A percentile compares a stretch with the other conserved stretches of the same genome.
Evolutionary conservation across 371 early-diverging fungal genomes (phyloP).

Genomic region (Choanephora cucurbitarum): DNA sequence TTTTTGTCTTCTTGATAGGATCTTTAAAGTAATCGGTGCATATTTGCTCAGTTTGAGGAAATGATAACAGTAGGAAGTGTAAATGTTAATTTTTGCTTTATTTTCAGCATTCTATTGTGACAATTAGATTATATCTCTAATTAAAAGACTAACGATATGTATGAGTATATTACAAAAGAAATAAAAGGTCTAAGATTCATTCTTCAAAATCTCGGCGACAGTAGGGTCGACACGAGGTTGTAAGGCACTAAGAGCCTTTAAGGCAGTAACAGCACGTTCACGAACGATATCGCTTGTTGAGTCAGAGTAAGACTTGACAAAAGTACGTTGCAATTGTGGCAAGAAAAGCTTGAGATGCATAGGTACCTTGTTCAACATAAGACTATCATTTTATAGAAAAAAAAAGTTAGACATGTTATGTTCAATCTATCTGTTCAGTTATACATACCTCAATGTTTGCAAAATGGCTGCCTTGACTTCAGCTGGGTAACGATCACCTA

Average conservation of each 20-base stretch:
- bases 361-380: slow-evolving; percentile 81
- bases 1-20: too few species aligned
- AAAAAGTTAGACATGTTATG: slow-evolving; percentile 7
- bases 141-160: neutral
- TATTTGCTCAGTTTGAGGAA: too few species aligned
- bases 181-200: slow-evolving; percentile 15
- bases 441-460: slow-evolving; percentile 68
- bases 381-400: slow-evolving; percentile 30
- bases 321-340: slow-evolving; percentile 97
- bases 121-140: neutral
- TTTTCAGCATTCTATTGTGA: neutral
- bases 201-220: slow-evolving; percentile 28
- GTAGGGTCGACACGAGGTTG: slow-evolving; percentile 30
- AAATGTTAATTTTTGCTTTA: too few species aligned
- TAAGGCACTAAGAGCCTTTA: slow-evolving; percentile 42
- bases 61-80: too few species aligned
- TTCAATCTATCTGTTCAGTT: slow-evolving; percentile 1
- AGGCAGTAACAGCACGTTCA: slow-evolving; percentile 78
- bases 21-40: too few species aligned
- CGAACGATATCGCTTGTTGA: slow-evolving; percentile 70
- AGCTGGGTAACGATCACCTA: slow-evolving; percentile 92
- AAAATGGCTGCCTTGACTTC: slow-evolving; percentile 92
- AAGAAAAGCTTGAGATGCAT: slow-evolving; percentile 92
- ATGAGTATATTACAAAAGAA: neutral
- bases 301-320: slow-evolving; percentile 89